A percentile compares a stretch with the other conserved stretches of the same genome.
Conservation (phyloP, 2,329 filamentous ascomycete genomes). For the Trichoderma sp. region DNA sequence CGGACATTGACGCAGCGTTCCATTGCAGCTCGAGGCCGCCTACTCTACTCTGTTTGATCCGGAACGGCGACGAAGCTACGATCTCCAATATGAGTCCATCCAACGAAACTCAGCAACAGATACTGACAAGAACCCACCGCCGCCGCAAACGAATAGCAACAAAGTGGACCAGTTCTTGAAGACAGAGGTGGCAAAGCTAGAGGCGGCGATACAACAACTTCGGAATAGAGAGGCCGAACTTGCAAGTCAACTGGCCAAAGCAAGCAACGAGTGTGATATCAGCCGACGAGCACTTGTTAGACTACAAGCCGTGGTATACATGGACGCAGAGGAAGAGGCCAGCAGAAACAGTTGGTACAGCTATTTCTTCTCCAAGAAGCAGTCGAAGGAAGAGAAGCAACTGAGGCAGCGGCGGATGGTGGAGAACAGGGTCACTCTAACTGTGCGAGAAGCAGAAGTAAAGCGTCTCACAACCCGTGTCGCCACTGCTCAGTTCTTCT, state of each 20-base stretch:
- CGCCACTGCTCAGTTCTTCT: background rate
- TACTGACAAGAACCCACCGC: background rate
- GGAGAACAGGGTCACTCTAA: background rate
- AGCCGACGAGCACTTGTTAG: background rate
- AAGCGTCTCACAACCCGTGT: background rate
- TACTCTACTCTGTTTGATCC: constrained; percentile 8
- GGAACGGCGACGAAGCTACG: background rate
- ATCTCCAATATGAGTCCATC: constrained; percentile 1
- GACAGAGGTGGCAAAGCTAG: background rate
- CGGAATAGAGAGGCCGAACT: background rate
- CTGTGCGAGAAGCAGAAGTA: background rate
- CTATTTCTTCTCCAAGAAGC: background rate
- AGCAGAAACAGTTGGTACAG: background rate
- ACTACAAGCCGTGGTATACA: background rate
- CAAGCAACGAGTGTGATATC: background rate
- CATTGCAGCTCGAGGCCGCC: background rate
- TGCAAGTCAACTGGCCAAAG: background rate
- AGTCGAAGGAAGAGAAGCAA: background rate
- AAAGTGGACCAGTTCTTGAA: background rate
- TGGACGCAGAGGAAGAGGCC: background rate
- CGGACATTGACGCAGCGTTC: background rate
- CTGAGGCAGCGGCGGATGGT: constrained; percentile 2
- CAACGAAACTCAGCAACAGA: background rate
- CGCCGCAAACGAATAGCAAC: background rate
- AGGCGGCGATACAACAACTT: background rate